Evolutionary conservation across 1,284 basidiomycete species (phyloP).

Genomic region (Ceratobasidium sp.): DNA sequence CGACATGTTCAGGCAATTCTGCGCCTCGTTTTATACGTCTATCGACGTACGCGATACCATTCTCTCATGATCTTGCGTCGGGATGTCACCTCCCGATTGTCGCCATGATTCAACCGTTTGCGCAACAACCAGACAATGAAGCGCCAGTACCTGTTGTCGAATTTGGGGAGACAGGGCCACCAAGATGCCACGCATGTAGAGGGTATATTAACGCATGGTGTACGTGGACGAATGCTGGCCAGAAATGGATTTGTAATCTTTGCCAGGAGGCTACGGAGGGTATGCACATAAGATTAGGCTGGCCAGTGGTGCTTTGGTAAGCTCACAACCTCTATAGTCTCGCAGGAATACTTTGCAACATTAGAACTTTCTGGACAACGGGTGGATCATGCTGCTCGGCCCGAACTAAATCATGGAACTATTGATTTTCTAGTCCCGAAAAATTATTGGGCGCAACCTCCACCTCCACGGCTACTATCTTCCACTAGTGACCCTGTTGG

Average conservation of each 20-base stretch:
- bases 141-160: slow-evolving; percentile 85
- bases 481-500: slow-evolving; percentile 59
- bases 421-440: slow-evolving; percentile 90
- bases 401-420: slow-evolving; percentile 91
- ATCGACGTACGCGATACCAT: slow-evolving; percentile 81
- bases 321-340: slow-evolving; percentile 65
- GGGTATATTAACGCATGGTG: slow-evolving; percentile 98
- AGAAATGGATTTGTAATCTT: slow-evolving; percentile 93
- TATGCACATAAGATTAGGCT: slow-evolving; percentile 56
- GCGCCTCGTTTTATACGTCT: slow-evolving; percentile 75
- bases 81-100: slow-evolving; percentile 89
- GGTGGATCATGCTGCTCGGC: slow-evolving; percentile 84
- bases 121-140: slow-evolving; percentile 83
- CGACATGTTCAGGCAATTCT: slow-evolving; percentile 69
- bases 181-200: slow-evolving; percentile 87
- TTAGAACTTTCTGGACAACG: slow-evolving; percentile 85
- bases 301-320: slow-evolving; percentile 19
- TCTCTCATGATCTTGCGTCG: slow-evolving; percentile 81
- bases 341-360: slow-evolving; percentile 87
- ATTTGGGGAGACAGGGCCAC: slow-evolving; percentile 77
- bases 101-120: slow-evolving; percentile 91
- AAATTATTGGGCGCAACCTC: slow-evolving; percentile 89
- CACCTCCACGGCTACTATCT: slow-evolving; percentile 66
- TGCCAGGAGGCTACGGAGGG: slow-evolving; percentile 87
- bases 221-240: slow-evolving; percentile 86